Evolutionary conservation across 176 grass and related monocot genomes (phyloP), one percentile per base, ranked within the genome.

Genomic region (Thinopyrum elongatum): DNA sequence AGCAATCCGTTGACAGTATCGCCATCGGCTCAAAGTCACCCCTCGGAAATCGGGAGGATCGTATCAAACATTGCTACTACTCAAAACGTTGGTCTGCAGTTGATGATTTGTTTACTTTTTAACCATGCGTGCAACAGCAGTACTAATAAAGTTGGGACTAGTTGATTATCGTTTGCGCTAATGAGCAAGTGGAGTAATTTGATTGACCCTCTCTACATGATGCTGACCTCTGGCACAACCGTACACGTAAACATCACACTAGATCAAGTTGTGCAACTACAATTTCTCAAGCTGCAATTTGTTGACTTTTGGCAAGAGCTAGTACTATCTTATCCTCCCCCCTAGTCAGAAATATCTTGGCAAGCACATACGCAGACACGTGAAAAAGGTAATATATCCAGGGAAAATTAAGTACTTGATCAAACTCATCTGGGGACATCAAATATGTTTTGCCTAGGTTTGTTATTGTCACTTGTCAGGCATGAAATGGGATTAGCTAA

Each of bases 241-340:
- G 57, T 83, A 28, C 80, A 90, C 61, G 89, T 74, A 73, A 90
- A 47, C 64, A 86, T 86, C 88, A 19, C 19, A 3, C 11, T 2
- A 29, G 33, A 11, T 69, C 28, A 29, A 44, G 23, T 74, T 31
- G 4, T 3, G 53, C 68, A 21, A 4, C 38, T 82, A 19, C 46
- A 8, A 12, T 64, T 28, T 22, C 29, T 65, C 9, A 85, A 89
- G 26, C 69, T 60, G 74, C 44, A 57, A 7, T 66, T 59, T 10
- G 19, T 58, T 59, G 82, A 83, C 55, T 47, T n/a, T 63, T 11
- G 41, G 29, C 57, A 30, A 19, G 10, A 65, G 16, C 35, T 7
- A 58, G 51, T 23, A 0, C 38, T 75, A 47, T n/a, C 36, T 75
- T 81, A n/a, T 51, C 21, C 36, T 63, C 4, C 2, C 0, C 5